Evolutionary conservation across 371 early-diverging fungal genomes (phyloP), one percentile per base, ranked within the genome.

Genomic region (Rhizopus arrhizus): DNA sequence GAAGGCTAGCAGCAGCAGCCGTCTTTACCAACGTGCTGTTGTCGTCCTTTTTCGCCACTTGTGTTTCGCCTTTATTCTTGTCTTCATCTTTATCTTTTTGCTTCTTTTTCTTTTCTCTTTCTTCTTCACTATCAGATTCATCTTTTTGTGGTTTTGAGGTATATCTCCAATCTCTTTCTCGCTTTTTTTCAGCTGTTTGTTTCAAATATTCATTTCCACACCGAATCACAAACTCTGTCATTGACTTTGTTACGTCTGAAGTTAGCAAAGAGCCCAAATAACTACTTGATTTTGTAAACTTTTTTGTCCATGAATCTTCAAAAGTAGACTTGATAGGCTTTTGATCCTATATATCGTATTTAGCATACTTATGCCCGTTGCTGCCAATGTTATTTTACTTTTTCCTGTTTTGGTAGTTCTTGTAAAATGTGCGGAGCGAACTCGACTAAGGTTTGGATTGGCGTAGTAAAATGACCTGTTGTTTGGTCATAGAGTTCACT

Each of bases 381-480:
- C 40, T 7, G 2, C 40, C 12, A 10, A 12, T 40, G 10, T 33
- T 9, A 22, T 36, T 33, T 50, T 65, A 73, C 77, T 58, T 71
- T 69, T 54, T 55, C 48, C 22, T 69, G 45, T 41, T 79, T 79
- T 11, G 74, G 79, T 16, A 85, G 64, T 54, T 85, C 73, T 12
- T 71, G 71, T 8, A 85, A 66, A 60, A 85, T 85, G 53, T 81
- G 82, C 10, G 85, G 85, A 0, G 82, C 72, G 58, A 83, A 85
- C 53, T 78, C 72, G 11, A 85, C 66, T 28, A 85, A 61, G 4
- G 83, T 83, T 5, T 75, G 73, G 58, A 85, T 66, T 15, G 83
- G 83, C 8, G 77, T 68, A 34, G 80, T 74, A 58, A 83, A 85
- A 49, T 80, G 77, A 22, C 74, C 65, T 2, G 74, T 74, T 47